Base-by-base conservation (phyloP, 1,284 basidiomycete species). In the Cryptococcus neoformans region DNA sequence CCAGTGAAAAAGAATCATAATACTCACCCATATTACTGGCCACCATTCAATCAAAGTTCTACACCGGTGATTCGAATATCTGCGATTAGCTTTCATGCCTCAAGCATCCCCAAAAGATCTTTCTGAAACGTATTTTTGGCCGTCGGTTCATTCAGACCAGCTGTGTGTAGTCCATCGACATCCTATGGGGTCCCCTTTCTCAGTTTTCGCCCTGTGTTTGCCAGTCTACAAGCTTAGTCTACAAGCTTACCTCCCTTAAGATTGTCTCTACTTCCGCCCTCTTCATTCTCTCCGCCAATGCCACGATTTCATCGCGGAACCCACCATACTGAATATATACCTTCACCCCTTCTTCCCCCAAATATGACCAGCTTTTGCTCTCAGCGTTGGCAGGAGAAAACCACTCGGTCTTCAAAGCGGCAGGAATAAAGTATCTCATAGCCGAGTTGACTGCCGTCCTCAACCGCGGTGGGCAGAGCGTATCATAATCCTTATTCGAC, bases 251-350 rank as follows among this genome's bases (percentile, higher is more conserved):
- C 53, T 63, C 54, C 55, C 59, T 36, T 9, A 64, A 12, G 0
- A 16, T 47, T 6, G 72, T 64, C 40, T 63, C 54, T 6, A 74
- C 67, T 8, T 67, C 69, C 39, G 65, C 71, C 10, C 56, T 54
- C 51, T 58, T 59, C 74, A 76, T 66, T 21, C 58, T 58, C n/a
- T 56, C 39, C 3, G 58, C 60, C 21, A 74, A 55, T 6, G 58
- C 58, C 21, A 63, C 38, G 34, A 65, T 62, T 59, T 76, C 72
- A 49, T 67, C 68, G 8, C 57, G 51, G 51, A 76, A 60, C 34
- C 66, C 68, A 2, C 74, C 74, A n/a, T 66, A 57, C 41, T 65
- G 62, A n/a, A 73, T 44, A 49, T 69, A 70, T 36, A 69, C 65
- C 41, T 60, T 63, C 14, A 57, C 56, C 8, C 49, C 52, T 2